A percentile compares a stretch with the other conserved stretches of the same genome.
phyloP scores from a whole-genome alignment of 208 protist genomes.

The Trichomonas gallinae region DNA sequence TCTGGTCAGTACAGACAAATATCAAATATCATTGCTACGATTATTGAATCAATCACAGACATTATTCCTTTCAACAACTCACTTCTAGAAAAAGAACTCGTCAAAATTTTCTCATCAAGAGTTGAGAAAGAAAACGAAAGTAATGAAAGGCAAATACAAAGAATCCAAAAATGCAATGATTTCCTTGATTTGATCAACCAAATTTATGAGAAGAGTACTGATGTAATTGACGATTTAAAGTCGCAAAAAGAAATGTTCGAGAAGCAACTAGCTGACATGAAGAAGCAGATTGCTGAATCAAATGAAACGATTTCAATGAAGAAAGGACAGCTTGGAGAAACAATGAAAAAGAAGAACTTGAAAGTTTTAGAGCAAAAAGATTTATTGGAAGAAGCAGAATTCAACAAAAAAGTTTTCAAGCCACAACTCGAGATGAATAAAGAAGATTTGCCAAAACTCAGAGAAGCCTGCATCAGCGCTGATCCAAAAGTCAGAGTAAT shows the following conservation, averaged over 20 bases:
- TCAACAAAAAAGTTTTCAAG: background rate
- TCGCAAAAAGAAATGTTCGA: background rate
- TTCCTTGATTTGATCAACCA: background rate
- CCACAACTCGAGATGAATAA: background rate
- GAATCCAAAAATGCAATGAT: background rate
- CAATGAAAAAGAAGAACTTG: background rate
- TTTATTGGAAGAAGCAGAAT: background rate
- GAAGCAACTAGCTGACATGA: background rate
- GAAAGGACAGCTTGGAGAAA: background rate
- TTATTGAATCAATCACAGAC: background rate
- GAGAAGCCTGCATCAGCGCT: background rate
- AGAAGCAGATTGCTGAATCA: background rate
- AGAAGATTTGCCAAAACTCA: background rate
- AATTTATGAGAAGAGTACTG: background rate
- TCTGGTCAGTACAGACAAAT: background rate
- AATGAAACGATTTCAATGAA: background rate
- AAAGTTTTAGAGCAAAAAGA: background rate
- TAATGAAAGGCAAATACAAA: background rate
- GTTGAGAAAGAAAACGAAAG: background rate
- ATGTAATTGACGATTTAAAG: background rate
- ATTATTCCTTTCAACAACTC: background rate
- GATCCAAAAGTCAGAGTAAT: background rate
- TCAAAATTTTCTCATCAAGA: background rate
- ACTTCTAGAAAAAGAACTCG: background rate
- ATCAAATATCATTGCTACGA: background rate